Evolutionary conservation across 352 stramenopile genomes (phyloP).

Genomic region (Pythium guiyangense): DNA sequence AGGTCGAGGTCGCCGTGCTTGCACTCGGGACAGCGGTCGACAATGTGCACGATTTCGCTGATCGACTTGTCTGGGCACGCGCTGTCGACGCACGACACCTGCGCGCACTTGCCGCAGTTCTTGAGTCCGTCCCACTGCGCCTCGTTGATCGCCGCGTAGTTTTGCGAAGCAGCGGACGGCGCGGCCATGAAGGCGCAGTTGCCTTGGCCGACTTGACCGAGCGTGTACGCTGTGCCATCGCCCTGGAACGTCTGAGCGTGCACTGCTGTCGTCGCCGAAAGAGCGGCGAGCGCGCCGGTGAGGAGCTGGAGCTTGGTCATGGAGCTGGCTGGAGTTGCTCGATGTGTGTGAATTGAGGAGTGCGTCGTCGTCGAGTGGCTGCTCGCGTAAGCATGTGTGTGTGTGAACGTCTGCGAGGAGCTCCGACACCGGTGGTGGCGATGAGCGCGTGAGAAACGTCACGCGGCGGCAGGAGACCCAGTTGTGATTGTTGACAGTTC

Average conservation of each 20-base stretch:
- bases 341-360: background rate
- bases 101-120: constrained; percentile 39
- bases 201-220: constrained; percentile 22
- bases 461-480: no score
- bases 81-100: constrained; percentile 51
- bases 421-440: background rate
- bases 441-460: no score
- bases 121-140: constrained; percentile 32
- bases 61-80: constrained; percentile 41
- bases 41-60: constrained; percentile 55
- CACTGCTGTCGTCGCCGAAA: background rate
- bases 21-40: constrained; percentile 73
- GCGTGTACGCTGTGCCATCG: constrained; percentile 43
- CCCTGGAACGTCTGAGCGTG: constrained; percentile 20
- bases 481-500: no score
- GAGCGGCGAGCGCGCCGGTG: background rate
- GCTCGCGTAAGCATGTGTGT: no score
- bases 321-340: background rate
- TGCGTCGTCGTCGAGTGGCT: background rate
- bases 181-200: constrained; percentile 57
- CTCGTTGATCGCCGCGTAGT: constrained; percentile 51
- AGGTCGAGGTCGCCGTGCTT: constrained; percentile 61
- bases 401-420: no score
- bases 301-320: constrained; percentile 5
- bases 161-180: constrained; percentile 18